phyloP scores from a whole-genome alignment of 2,329 filamentous ascomycete genomes.

The Juglanconis oblonga region DNA sequence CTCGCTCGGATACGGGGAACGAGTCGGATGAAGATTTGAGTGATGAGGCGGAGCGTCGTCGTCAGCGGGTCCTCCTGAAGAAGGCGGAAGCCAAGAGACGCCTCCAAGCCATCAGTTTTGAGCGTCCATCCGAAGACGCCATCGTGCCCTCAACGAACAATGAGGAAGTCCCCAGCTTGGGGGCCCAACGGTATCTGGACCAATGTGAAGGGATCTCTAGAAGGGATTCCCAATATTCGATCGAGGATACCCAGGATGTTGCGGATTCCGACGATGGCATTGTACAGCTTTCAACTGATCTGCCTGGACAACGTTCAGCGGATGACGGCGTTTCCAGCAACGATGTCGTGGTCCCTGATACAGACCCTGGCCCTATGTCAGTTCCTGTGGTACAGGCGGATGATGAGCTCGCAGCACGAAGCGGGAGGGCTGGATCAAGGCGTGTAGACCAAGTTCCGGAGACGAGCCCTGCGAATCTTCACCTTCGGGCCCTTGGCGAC shows the following conservation, averaged over 20 bases:
- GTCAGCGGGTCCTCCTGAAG: conserved; percentile 34
- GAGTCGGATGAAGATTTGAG: conserved; percentile 33
- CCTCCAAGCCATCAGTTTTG: conserved; percentile 39
- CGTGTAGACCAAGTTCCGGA: conserved; percentile 27
- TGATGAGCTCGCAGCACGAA: background rate
- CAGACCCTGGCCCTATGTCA: conserved; percentile 5
- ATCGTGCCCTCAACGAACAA: conserved; percentile 33
- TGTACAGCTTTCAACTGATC: background rate
- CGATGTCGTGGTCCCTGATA: conserved; percentile 13
- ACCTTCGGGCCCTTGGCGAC: conserved; percentile 4
- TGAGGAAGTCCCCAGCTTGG: conserved; percentile 16
- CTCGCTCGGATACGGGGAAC: background rate
- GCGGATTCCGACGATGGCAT: conserved; percentile 10
- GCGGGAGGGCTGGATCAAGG: background rate
- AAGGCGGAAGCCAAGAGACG: conserved; percentile 38
- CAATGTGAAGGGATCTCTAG: conserved; percentile 20
- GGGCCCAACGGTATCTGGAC: conserved; percentile 20
- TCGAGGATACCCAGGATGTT: conserved; percentile 21
- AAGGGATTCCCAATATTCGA: conserved; percentile 19
- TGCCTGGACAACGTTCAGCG: background rate
- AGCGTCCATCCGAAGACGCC: conserved; percentile 29
- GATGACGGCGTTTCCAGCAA: conserved; percentile 3
- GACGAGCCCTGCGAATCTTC: conserved; percentile 27
- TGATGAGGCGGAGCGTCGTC: conserved; percentile 33
- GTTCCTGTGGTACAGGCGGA: conserved; percentile 4